Evolutionary conservation across 2,329 filamentous ascomycete species (phyloP).

Genomic region (Clarireedia sp.): DNA sequence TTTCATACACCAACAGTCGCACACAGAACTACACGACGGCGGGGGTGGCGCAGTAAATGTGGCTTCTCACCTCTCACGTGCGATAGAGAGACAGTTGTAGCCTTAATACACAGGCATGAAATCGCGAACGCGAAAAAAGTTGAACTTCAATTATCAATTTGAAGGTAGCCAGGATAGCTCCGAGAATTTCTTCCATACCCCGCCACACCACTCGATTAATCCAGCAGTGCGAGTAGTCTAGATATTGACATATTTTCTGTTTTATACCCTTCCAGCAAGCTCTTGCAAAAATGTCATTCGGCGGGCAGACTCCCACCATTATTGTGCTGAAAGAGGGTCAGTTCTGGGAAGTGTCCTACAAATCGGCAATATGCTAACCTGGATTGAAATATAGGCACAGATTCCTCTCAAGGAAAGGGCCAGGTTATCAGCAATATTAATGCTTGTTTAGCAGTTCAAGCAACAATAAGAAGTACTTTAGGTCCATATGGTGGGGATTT

Average conservation of each 20-base stretch:
- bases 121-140: slow-evolving; percentile 11
- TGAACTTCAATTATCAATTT: slow-evolving; percentile 5
- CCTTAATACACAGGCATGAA: neutral
- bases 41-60: slow-evolving; percentile 3
- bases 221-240: neutral
- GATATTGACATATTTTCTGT: neutral
- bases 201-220: neutral
- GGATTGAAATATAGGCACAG: slow-evolving; percentile 60
- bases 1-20: neutral
- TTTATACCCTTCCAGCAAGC: neutral
- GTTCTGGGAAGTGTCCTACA: slow-evolving; percentile 30
- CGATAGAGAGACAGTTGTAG: neutral
- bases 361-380: slow-evolving; percentile 11
- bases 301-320: slow-evolving; percentile 94
- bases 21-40: neutral
- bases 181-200: slow-evolving; percentile 3
- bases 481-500: slow-evolving; percentile 96
- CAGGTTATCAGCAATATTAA: slow-evolving; percentile 98
- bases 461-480: slow-evolving; percentile 90
- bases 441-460: slow-evolving; percentile 91
- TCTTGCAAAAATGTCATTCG: slow-evolving; percentile 69
- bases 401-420: slow-evolving; percentile 92
- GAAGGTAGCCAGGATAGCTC: neutral
- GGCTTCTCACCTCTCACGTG: neutral
- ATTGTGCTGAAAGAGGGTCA: slow-evolving; percentile 95